Base-by-base conservation (phyloP, 1,284 basidiomycete genomes). In the Fistulina hepatica region DNA sequence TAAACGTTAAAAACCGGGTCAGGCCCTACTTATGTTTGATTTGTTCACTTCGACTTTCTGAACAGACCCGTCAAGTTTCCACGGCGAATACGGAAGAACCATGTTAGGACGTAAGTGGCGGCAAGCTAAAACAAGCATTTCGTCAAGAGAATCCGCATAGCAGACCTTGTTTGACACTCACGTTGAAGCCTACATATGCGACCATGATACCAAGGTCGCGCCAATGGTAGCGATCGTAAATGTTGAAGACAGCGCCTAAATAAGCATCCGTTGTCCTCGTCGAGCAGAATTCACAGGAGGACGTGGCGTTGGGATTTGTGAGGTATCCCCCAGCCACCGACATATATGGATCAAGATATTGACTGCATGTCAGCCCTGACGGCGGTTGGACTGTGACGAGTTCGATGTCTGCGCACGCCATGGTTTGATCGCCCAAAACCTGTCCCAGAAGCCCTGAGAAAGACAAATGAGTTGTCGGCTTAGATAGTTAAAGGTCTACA, bases 311-410 rank as follows among this genome's bases (percentile, higher is more conserved):
- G 1, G 73, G 63, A 55, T 86, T 75, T 26, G 62, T 55, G 27
- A 90, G 51, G 57, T 86, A 88, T 2, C 81, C 84, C 0, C 73
- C 75, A 24, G 64, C 63, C 12, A 46, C 46, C 0, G 59, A 51
- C 6, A 81, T 73, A 52, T 66, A 85, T 0, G 53, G 47, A 13
- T 58, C 49, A 45, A 82, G 63, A 51, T 71, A 86, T 24, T 69
- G 48, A 0, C 48, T 50, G 50, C 83, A 89, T 0, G 69, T 79
- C 49, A 71, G 60, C 1, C 75, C 78, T 2, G 57, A 46, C 0
- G 80, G 81, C 0, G 82, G 75, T 10, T 64, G 55, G 42, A 80
- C 53, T 7, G 49, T 53, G 33, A 69, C 64, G 36, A 67, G 66
- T 52, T 84, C 81, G 13, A 59, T 48, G 1, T 60, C 39, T 8